These are phyloP conservation scores for Fusarium nygamai DNA, from an alignment of 2,329 filamentous ascomycete species.

Conservation along the genomic window DNA sequence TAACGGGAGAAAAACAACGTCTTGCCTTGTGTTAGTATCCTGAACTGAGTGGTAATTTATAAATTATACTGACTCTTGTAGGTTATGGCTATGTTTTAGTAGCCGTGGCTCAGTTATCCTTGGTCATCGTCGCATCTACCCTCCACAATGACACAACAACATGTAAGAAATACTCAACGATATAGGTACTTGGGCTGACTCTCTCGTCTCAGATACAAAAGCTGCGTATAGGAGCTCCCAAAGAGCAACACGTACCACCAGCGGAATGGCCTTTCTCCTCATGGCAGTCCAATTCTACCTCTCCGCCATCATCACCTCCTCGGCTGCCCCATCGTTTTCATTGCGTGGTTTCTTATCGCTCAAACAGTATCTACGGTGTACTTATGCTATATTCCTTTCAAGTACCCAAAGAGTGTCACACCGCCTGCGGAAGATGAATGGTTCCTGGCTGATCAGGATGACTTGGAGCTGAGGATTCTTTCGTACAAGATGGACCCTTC, in stretches of 20 bases:
- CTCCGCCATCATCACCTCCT: not conserved
- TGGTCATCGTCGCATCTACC: not conserved
- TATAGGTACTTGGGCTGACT: not conserved
- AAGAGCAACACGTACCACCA: not conserved
- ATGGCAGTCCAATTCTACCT: not conserved
- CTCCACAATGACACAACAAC: not conserved
- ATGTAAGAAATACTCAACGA: not conserved
- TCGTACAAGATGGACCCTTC: not conserved
- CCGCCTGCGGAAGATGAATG: not conserved
- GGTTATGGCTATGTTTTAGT: not conserved
- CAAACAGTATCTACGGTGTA: not conserved
- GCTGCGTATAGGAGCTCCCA: not conserved
- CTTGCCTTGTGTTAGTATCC: not conserved
- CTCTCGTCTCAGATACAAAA: too few species aligned
- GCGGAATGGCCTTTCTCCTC: not conserved
- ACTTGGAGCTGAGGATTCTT: not conserved
- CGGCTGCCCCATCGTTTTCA: not conserved
- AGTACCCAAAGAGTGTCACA: not conserved
- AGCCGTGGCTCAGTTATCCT: not conserved
- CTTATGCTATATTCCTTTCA: not conserved
- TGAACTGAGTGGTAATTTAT: too few species aligned
- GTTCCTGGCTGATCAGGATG: not conserved
- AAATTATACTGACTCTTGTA: not conserved
- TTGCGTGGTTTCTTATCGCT: not conserved
- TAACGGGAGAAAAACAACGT: not conserved